Evolutionary conservation across 139 green algal genomes (phyloP), one percentile per base, ranked within the genome.

Genomic region (Nannochloris sp.): DNA sequence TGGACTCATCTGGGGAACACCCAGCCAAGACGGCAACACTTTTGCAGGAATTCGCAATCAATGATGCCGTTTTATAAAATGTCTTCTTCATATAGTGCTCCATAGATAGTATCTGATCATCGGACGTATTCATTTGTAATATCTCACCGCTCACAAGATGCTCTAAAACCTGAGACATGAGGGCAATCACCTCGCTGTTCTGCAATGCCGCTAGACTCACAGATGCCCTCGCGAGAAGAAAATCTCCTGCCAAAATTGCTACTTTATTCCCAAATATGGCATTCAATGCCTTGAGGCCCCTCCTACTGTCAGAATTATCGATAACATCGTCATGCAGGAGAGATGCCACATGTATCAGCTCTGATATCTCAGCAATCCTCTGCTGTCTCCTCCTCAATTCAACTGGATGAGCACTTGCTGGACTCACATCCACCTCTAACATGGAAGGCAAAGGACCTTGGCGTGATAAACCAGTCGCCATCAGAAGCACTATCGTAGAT

Each of bases 291-390:
- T 67, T 61, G 4, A 94, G 62, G 6, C 94, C 94, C 1, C 94
- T 69, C 5, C 94, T 79, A 5, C 83, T 96, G 25, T 70, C 67
- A 0, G 93, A 85, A 30, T 87, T 76, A 66, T 99, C 94, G 20
- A 99, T 86, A 0, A 99, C 93, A 67, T 99, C 93, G 59, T 99
- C 93, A 70, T 99, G 93, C 71, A 96, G 74, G 58, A 96, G 71
- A 67, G 70, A 87, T 43, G 90, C 89, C 10, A 95, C 89, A 72
- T 98, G 93, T 48, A 98, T 98, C 29, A 97, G 77, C 78, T 99
- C 94, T 2, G 91, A 83, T 49, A 98, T 95, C 67, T 99, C 93
- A 20, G 93, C 91, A 6, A 99, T 79, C 14, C 91, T 79, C 78
- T 96, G 91, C 83, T 96, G 90, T 56, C 87, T 71, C 14, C 90